Percentiles rank a stretch among this genome's conserved stretches.
These are phyloP conservation scores for Beauveria rudraprayagi DNA, from an alignment of 2,329 filamentous ascomycete genomes.

Conservation along the genomic window DNA sequence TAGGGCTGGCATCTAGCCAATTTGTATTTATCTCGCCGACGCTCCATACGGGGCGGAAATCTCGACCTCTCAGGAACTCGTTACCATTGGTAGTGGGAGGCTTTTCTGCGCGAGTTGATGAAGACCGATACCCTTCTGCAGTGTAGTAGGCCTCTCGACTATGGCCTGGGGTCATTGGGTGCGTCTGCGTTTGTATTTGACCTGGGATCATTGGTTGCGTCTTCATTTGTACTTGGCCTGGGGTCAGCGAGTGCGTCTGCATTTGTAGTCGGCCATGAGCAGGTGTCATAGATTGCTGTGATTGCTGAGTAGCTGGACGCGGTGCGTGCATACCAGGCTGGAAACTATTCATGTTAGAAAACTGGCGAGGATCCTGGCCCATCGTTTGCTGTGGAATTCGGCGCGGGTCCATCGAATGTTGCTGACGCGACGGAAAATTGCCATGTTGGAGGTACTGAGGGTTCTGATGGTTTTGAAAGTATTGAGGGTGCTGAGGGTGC, in stretches of 20 bases:
- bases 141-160: background rate
- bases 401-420: too few relatives aligned
- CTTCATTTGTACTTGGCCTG: background rate
- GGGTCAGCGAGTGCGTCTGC: background rate
- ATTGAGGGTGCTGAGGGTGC: too few relatives aligned
- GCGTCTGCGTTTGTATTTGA: background rate
- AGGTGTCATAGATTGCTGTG: background rate
- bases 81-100: background rate
- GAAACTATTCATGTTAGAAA: background rate
- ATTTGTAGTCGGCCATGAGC: background rate
- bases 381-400: too few relatives aligned
- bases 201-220: too few relatives aligned
- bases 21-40: background rate
- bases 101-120: background rate
- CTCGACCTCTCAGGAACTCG: background rate
- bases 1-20: background rate
- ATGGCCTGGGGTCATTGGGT: background rate
- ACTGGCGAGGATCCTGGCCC: background rate
- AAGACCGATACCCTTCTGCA: background rate
- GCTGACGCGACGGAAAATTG: too few relatives aligned
- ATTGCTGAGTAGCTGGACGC: background rate
- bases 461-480: too few relatives aligned
- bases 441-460: too few relatives aligned
- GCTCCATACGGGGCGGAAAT: constrained; percentile 3
- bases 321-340: background rate